phyloP scores from a whole-genome alignment of 208 protist species.

The Leishmania turanica region DNA sequence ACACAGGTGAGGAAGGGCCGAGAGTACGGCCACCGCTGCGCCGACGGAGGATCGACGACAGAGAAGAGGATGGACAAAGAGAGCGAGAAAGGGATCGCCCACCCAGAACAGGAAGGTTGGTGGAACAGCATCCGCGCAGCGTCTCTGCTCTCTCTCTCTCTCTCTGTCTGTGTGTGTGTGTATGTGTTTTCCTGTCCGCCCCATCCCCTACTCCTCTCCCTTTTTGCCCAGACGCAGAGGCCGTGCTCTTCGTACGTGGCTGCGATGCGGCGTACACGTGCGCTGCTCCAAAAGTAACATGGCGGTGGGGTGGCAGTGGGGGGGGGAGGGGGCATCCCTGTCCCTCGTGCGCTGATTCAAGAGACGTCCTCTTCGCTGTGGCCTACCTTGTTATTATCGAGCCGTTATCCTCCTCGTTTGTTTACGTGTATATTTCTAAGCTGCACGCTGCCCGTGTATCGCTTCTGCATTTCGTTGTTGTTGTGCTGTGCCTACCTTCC shows the following conservation, averaged over 20 bases:
- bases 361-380: background rate
- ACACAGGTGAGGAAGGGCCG: background rate
- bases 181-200: too few species aligned
- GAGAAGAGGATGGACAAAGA: background rate
- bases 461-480: slow-evolving; percentile 2
- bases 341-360: background rate
- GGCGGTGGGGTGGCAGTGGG: background rate
- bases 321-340: background rate
- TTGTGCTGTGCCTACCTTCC: slow-evolving; percentile 3
- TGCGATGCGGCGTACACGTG: background rate
- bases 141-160: background rate
- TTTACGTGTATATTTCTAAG: background rate
- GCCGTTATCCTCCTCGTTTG: background rate
- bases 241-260: background rate
- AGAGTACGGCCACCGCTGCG: background rate
- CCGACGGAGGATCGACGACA: background rate
- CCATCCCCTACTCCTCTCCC: background rate
- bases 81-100: background rate
- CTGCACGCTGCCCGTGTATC: background rate
- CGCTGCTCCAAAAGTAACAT: background rate
- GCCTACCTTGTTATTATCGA: background rate
- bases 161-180: too few species aligned
- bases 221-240: background rate
- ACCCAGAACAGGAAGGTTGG: background rate
- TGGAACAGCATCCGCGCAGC: background rate